These are phyloP conservation scores for Corynascus novoguineensis DNA, from an alignment of 495 filamentous ascomycete genomes.

Conservation along the genomic window DNA sequence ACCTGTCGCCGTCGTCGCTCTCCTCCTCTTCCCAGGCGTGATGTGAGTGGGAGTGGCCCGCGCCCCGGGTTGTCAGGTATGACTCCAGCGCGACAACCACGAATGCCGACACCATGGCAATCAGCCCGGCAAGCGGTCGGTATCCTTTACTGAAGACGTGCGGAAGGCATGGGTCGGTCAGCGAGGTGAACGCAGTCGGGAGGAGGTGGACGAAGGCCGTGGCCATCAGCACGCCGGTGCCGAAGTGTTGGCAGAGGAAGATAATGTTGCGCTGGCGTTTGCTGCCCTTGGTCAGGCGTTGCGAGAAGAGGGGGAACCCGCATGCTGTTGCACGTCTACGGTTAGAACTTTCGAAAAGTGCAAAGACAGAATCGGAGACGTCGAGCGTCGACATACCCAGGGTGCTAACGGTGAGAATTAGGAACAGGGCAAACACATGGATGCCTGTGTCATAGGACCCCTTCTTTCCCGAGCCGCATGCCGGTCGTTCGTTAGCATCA, in stretches of 20 bases:
- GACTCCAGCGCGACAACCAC: slow-evolving; percentile 72
- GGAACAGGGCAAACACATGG: slow-evolving; percentile 71
- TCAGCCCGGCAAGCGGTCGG: slow-evolving; percentile 67
- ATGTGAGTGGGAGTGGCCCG: slow-evolving; percentile 49
- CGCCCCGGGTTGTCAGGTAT: slow-evolving; percentile 57
- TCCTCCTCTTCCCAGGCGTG: slow-evolving; percentile 32
- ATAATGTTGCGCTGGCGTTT: slow-evolving; percentile 47
- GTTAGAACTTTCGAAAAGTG: background rate
- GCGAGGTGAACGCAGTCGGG: slow-evolving; percentile 73
- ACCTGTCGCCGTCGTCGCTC: slow-evolving; percentile 13
- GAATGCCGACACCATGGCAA: slow-evolving; percentile 73
- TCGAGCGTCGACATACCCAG: slow-evolving; percentile 47
- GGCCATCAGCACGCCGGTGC: slow-evolving; percentile 79
- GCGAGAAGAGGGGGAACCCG: slow-evolving; percentile 53
- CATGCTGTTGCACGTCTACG: slow-evolving; percentile 41
- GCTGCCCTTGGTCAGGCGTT: slow-evolving; percentile 41
- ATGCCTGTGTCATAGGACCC: slow-evolving; percentile 61
- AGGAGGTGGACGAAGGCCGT: slow-evolving; percentile 87
- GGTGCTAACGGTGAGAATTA: slow-evolving; percentile 69
- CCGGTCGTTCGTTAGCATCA: slow-evolving; percentile 38
- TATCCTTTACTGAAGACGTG: slow-evolving; percentile 66
- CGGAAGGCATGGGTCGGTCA: slow-evolving; percentile 77
- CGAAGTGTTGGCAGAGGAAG: slow-evolving; percentile 77
- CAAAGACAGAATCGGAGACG: slow-evolving; percentile 18
- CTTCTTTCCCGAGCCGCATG: slow-evolving; percentile 56